Percentiles rank a stretch among this genome's conserved stretches.
phyloP scores from a whole-genome alignment of 805 yeast genomes.

The Saccharomycopsis sp. region DNA sequence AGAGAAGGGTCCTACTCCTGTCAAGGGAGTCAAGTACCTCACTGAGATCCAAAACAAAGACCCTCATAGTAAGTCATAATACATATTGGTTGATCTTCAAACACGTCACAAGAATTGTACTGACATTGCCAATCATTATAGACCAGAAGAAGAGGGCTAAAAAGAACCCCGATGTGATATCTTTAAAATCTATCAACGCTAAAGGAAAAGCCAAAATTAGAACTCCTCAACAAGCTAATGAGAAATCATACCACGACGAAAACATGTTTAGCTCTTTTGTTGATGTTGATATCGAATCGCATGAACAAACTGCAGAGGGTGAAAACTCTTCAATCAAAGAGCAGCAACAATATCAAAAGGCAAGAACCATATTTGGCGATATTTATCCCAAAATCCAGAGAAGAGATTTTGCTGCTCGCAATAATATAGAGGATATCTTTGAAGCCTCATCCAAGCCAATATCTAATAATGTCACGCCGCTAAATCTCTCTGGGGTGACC shows the following conservation, averaged over 20 bases:
- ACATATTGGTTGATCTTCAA: background rate
- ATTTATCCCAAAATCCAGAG: background rate
- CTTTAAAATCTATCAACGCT: background rate
- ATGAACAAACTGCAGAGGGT: background rate
- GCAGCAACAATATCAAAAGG: background rate
- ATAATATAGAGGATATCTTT: background rate
- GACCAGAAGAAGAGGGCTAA: background rate
- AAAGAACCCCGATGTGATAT: background rate
- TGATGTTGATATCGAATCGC: background rate
- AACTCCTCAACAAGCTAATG: background rate
- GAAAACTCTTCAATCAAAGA: background rate
- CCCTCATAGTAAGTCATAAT: background rate
- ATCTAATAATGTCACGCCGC: background rate
- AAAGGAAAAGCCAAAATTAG: background rate
- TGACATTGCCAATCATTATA: background rate
- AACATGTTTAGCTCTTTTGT: background rate
- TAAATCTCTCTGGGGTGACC: constrained; percentile 9
- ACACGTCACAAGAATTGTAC: background rate
- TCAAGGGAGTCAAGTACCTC: background rate
- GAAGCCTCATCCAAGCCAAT: background rate
- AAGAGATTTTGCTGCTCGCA: background rate
- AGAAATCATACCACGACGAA: background rate
- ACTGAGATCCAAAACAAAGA: background rate
- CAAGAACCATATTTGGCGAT: background rate
- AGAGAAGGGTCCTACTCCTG: background rate